These are phyloP conservation scores for Tephrocybe rancida DNA, from an alignment of 768 basidiomycete genomes.

Conservation along the genomic window DNA sequence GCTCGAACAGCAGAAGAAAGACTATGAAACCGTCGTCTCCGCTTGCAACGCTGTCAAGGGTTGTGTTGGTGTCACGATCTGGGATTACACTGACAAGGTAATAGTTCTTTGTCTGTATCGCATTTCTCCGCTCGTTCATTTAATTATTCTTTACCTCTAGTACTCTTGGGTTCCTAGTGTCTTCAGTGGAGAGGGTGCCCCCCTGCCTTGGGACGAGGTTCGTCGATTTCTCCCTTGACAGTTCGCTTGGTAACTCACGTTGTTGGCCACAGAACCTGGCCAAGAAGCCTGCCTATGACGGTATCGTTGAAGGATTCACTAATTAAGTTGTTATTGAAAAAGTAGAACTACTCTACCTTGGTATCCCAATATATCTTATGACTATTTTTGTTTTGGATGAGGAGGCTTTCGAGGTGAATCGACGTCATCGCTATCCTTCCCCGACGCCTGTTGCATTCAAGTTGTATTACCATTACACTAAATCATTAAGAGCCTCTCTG, in stretches of 20 bases:
- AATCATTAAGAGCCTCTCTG: too few species aligned
- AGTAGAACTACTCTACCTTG: background rate
- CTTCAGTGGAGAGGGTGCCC: constrained; percentile 41
- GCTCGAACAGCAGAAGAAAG: constrained; percentile 55
- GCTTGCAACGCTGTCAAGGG: constrained; percentile 48
- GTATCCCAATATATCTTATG: background rate
- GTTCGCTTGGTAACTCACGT: background rate
- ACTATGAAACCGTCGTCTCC: constrained; percentile 55
- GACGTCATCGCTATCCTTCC: too few species aligned
- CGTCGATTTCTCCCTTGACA: background rate
- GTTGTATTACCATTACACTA: too few species aligned
- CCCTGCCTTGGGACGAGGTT: constrained; percentile 25
- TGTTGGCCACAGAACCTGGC: constrained; percentile 30
- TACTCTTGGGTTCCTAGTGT: constrained; percentile 43
- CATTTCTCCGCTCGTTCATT: background rate
- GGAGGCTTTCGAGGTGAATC: too few species aligned
- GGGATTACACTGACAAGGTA: constrained; percentile 48
- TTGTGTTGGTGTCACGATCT: constrained; percentile 50
- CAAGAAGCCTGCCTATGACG: constrained; percentile 47
- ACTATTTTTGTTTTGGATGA: too few species aligned
- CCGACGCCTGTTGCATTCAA: too few species aligned
- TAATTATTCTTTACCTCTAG: constrained; percentile 5
- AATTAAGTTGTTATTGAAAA: background rate
- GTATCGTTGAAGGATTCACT: constrained; percentile 38
- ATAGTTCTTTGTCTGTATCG: background rate